A percentile compares a stretch with the other conserved stretches of the same genome.
phyloP scores from a whole-genome alignment of 2,329 filamentous ascomycete species.

The Volutella citrinella region DNA sequence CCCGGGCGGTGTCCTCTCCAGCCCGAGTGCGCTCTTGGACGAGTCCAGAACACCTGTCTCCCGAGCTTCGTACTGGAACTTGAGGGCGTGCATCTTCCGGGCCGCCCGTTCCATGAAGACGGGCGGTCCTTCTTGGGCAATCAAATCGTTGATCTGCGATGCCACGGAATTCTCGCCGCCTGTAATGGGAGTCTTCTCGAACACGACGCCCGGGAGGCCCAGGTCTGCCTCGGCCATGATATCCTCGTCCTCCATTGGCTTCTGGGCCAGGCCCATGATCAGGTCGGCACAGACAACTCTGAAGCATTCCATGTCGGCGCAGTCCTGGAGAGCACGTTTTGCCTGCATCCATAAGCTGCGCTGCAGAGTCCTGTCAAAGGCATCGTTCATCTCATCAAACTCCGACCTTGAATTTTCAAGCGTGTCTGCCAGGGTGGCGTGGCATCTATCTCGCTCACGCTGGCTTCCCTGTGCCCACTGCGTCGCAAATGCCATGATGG shows the following conservation, averaged over 20 bases:
- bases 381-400: slow-evolving; percentile 27
- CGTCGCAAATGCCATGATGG: slow-evolving; percentile 51
- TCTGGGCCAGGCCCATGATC: slow-evolving; percentile 38
- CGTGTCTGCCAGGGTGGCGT: slow-evolving; percentile 15
- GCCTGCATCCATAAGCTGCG: slow-evolving; percentile 38
- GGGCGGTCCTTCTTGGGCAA: slow-evolving; percentile 25
- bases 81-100: slow-evolving; percentile 37
- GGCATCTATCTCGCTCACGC: slow-evolving; percentile 24
- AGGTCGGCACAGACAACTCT: slow-evolving; percentile 38
- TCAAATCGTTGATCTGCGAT: slow-evolving; percentile 30
- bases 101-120: slow-evolving; percentile 34
- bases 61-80: slow-evolving; percentile 30
- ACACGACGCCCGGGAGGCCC: slow-evolving; percentile 12
- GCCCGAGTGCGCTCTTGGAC: slow-evolving; percentile 22
- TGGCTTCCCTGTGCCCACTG: slow-evolving; percentile 39
- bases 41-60: slow-evolving; percentile 24
- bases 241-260: slow-evolving; percentile 27
- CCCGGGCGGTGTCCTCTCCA: slow-evolving; percentile 19
- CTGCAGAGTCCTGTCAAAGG: slow-evolving; percentile 38
- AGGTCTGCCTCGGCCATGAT: slow-evolving; percentile 10
- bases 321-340: slow-evolving; percentile 33
- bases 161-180: slow-evolving; percentile 21
- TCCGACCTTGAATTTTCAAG: slow-evolving; percentile 22
- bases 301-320: slow-evolving; percentile 37
- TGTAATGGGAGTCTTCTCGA: slow-evolving; percentile 16